These are phyloP conservation scores for Aspergillus brasiliensis DNA, from an alignment of 2,329 filamentous ascomycete species.

Conservation along the genomic window DNA sequence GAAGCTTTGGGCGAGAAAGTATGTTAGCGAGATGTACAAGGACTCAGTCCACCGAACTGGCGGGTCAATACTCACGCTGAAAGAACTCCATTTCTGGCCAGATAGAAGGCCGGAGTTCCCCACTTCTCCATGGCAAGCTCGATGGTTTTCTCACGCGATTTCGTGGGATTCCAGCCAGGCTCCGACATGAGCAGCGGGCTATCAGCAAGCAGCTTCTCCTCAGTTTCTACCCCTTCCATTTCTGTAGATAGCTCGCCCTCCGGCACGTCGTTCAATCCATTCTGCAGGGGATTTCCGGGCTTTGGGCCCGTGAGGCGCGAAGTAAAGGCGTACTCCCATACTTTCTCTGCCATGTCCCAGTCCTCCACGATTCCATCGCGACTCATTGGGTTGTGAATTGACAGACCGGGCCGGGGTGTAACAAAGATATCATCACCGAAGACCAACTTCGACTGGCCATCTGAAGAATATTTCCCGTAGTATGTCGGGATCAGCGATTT, in stretches of 20 bases:
- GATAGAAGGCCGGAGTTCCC: constrained; percentile 92
- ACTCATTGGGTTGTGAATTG: constrained; percentile 90
- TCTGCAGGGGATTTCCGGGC: constrained; percentile 69
- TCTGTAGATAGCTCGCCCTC: constrained; percentile 61
- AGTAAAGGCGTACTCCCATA: constrained; percentile 93
- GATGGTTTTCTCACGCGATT: constrained; percentile 89
- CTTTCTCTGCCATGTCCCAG: constrained; percentile 85
- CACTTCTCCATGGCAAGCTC: constrained; percentile 97
- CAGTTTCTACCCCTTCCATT: constrained; percentile 61
- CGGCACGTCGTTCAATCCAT: constrained; percentile 73
- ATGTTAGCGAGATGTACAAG: neutral
- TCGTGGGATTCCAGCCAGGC: constrained; percentile 85
- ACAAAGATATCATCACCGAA: constrained; percentile 92
- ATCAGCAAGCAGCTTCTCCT: constrained; percentile 80
- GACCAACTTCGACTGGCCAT: constrained; percentile 59
- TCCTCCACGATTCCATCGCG: constrained; percentile 89
- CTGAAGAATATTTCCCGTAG: constrained; percentile 68
- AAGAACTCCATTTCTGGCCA: constrained; percentile 85
- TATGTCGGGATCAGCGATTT: constrained; percentile 90
- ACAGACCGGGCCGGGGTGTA: constrained; percentile 72
- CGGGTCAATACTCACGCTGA: constrained; percentile 61
- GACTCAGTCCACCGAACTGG: neutral
- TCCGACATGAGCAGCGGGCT: constrained; percentile 93
- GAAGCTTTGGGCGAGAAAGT: constrained; percentile 56
- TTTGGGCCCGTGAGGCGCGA: constrained; percentile 80